phyloP scores from a whole-genome alignment of 2,329 filamentous ascomycete species.

The Myriosclerotinia scirpicola region DNA sequence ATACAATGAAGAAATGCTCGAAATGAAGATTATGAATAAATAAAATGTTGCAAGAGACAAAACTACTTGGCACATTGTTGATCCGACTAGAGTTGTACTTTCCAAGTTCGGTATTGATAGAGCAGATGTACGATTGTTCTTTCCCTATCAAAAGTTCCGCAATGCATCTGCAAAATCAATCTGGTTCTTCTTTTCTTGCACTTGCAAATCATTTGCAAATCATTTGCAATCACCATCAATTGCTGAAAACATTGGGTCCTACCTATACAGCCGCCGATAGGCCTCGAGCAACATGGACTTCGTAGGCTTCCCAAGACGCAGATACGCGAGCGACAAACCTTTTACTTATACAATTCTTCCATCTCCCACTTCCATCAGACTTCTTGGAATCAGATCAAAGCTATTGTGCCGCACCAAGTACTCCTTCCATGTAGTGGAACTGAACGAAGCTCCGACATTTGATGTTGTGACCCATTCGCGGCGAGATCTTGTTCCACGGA shows the following conservation, averaged over 20 bases:
- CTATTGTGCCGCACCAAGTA: conserved; percentile 9
- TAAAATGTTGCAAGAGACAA: too few relatives aligned
- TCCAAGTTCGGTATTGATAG: not conserved
- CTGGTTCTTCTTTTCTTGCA: not conserved
- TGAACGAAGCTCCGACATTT: conserved; percentile 5
- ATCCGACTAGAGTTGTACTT: not conserved
- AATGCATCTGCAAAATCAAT: not conserved
- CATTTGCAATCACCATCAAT: not conserved
- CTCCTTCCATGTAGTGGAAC: conserved; percentile 12
- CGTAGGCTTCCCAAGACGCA: not conserved
- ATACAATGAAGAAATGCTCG: not conserved
- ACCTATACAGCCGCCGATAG: not conserved
- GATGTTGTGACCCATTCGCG: conserved; percentile 17
- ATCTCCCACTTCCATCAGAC: conserved; percentile 12
- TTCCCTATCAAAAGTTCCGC: not conserved
- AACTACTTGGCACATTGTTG: not conserved
- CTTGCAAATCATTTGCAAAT: not conserved
- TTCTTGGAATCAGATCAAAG: conserved; percentile 16
- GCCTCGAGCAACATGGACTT: not conserved
- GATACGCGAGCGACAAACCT: not conserved
- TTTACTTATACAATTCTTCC: conserved; percentile 12
- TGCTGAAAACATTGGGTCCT: not conserved
- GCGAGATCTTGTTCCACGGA: conserved; percentile 12
- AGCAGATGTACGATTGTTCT: not conserved
- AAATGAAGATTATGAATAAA: not conserved